These are phyloP conservation scores for Neophaeococcomyces aloes DNA, from an alignment of 2,329 filamentous ascomycete species.

Conservation along the genomic window DNA sequence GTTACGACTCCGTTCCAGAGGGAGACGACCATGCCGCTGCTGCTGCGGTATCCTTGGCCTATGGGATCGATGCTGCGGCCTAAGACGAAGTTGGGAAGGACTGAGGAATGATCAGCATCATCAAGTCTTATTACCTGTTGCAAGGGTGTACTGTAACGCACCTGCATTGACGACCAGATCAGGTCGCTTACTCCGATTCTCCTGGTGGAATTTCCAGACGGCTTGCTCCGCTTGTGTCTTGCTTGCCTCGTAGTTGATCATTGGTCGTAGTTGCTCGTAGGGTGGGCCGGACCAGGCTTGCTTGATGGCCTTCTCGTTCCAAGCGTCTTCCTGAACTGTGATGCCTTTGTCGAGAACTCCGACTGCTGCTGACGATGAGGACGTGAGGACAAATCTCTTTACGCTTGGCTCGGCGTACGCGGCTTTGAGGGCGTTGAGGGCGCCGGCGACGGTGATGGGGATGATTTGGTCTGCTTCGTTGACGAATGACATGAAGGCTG, in stretches of 20 bases:
- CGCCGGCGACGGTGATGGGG: conserved; percentile 12
- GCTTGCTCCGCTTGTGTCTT: conserved; percentile 31
- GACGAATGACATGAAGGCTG: conserved; percentile 24
- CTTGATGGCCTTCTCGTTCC: conserved; percentile 27
- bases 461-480: conserved; percentile 31
- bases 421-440: conserved; percentile 3
- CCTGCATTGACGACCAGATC: conserved; percentile 21
- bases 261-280: conserved; percentile 21
- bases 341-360: conserved; percentile 35
- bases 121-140: no score
- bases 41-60: no score
- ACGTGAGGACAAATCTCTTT: conserved; percentile 15
- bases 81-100: conserved; percentile 15
- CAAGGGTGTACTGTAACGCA: no score
- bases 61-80: conserved; percentile 6
- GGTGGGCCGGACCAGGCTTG: conserved; percentile 28
- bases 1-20: conserved; percentile 4
- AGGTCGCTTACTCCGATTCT: conserved; percentile 24
- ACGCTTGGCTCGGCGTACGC: conserved; percentile 22
- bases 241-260: conserved; percentile 30
- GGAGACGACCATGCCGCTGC: conserved; percentile 21
- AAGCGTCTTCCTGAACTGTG: conserved; percentile 28
- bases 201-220: conserved; percentile 31
- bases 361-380: neutral
- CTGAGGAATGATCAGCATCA: no score